Evolutionary conservation across 169 alveolate genomes (phyloP), one percentile per base, ranked within the genome.

Genomic region (Plasmodium sp.): DNA sequence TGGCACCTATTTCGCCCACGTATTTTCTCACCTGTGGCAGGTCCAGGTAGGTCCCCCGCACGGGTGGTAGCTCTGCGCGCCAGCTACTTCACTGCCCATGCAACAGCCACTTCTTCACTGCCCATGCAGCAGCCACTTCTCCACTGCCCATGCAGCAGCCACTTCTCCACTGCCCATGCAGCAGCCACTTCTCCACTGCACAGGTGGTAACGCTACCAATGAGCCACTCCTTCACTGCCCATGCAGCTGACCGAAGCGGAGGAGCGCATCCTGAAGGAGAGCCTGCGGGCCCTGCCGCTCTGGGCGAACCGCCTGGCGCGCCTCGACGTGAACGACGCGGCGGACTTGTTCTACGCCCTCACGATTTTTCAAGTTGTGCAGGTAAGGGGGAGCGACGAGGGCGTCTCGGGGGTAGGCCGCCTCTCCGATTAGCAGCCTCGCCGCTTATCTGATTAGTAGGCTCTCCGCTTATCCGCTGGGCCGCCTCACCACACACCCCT

Each of bases 1-100:
- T 73, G 41, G 43, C 3, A 84, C 93, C 31, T 84, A 84, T 74
- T 84, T 45, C 80, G 48, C 93, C 58, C 93, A 84, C 58, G 51
- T 84, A 43, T 84, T 74, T 84, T 73, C 41, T 36, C 81, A 84
- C 36, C 58, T 84, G 62, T 73, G 80, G 43, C 80, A 82, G 6
- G 36, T 84, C n/a, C 84, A 84, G 73, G 93, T 84, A 67, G 36
- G 84, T n/a, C 31, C 12, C 4, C 58, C 12, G 16, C 36, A 74
- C 18, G 56, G 3, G 48, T 27, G 22, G 2, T 5, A 2, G 6
- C 22, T 31, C 54, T 10, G 34, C 58, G 5, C 75, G 14, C 2
- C 16, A 33, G 16, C 79, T 33, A 0, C 14, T 62, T 6, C 36
- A 18, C 33, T 48, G 22, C n/a, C n/a, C 6, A 56, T 48, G 4